Evolutionary conservation across 2,329 filamentous ascomycete species (phyloP).

Genomic region (Neofusicoccum sp.): DNA sequence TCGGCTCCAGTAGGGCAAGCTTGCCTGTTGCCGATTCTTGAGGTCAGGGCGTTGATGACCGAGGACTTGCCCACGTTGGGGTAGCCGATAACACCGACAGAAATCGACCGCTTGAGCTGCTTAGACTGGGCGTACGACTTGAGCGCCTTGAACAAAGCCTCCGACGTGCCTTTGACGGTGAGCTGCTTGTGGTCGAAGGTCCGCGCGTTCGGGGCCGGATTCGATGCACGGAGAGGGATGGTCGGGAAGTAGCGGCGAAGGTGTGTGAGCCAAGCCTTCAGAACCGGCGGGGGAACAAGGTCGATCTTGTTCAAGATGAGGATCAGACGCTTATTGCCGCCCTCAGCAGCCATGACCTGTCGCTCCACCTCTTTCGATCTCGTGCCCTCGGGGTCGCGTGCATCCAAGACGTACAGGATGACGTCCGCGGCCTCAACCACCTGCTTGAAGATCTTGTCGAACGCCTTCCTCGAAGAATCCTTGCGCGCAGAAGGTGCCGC

Average conservation of each 20-base stretch:
- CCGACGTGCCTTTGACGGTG: slow-evolving; percentile 80
- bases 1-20: slow-evolving; percentile 88
- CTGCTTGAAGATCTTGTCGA: slow-evolving; percentile 94
- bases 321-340: slow-evolving; percentile 81
- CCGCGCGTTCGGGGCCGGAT: slow-evolving; percentile 77
- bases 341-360: slow-evolving; percentile 83
- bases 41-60: slow-evolving; percentile 88
- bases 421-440: slow-evolving; percentile 88
- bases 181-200: slow-evolving; percentile 91
- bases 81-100: slow-evolving; percentile 91
- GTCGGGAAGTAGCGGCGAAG: slow-evolving; percentile 89
- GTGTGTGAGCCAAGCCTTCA: slow-evolving; percentile 81
- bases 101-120: slow-evolving; percentile 83
- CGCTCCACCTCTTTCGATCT: slow-evolving; percentile 88
- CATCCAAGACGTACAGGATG: slow-evolving; percentile 88
- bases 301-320: slow-evolving; percentile 96
- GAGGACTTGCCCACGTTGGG: slow-evolving; percentile 96
- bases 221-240: slow-evolving; percentile 80
- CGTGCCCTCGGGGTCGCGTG: slow-evolving; percentile 86
- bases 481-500: slow-evolving; percentile 30
- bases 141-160: slow-evolving; percentile 80
- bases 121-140: slow-evolving; percentile 83
- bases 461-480: slow-evolving; percentile 76
- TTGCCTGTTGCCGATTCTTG: slow-evolving; percentile 67
- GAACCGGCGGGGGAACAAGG: slow-evolving; percentile 75